Evolutionary conservation across 2,329 filamentous ascomycete species (phyloP), one percentile per base, ranked within the genome.

Genomic region (Monascus ruber): DNA sequence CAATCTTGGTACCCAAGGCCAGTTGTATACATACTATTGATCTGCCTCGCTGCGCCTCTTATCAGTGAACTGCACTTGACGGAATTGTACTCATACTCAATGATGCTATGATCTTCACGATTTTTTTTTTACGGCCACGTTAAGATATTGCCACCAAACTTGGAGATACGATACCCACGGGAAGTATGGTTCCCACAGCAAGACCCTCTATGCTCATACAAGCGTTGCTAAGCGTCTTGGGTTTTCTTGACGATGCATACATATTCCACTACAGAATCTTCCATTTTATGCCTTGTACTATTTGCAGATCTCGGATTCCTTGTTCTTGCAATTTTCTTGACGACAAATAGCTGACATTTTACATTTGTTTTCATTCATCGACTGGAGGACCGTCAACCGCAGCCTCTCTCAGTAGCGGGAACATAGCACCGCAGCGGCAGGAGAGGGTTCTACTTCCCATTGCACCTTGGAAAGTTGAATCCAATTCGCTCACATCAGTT

Each of bases 81-180:
- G 45, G 49, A 53, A 48, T 40, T 63, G 60, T 63, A 63, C 53
- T 50, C 56, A 58, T 62, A 63, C 46, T 52, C 50, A 53, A 62
- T 48, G 58, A 62, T 53, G 54, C 49, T 43, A 63, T 55, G 60
- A 62, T 54, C 49, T 50, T 55, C 45, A 56, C 48, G 54, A 49
- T 45, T 47, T 31, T 31, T 31, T 31, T 39, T 40, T 53, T 48
- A 53, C 48, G 51, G 50, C 51, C 47, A 49, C 40, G 40, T 41
- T 44, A 42, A 47, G 43, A 46, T 32, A 36, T 38, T 46, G 52
- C 50, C 49, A 54, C 46, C 46, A 44, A 50, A 47, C 42, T 46
- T 43, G 48, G 54, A 46, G 35, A 11, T 43, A 38, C 37, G 31
- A 38, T 40, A 17, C 17, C 17, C 17, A 17, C 17, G 17, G 17